Evolutionary conservation across 192 early-diverging fungal genomes (phyloP).

Genomic region (Backusella circina): DNA sequence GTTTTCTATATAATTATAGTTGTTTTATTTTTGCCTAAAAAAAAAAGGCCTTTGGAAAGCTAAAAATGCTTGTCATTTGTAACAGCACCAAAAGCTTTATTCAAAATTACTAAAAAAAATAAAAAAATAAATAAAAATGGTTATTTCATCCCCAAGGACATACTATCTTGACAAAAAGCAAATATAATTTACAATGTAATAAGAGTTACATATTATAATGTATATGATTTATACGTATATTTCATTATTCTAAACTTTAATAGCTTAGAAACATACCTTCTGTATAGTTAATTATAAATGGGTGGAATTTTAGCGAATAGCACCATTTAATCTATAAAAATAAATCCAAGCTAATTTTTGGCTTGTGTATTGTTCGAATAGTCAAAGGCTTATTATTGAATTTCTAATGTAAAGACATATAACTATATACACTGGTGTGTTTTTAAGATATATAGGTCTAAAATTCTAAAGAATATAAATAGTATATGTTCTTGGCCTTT

Average conservation of each 20-base stretch:
- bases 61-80: too few species aligned
- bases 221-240: neutral
- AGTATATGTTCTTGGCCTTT: neutral
- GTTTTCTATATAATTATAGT: too few species aligned
- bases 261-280: neutral
- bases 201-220: too few species aligned
- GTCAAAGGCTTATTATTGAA: neutral
- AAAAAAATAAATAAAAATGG: too few species aligned
- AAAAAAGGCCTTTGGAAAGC: too few species aligned
- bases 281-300: neutral
- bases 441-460: neutral
- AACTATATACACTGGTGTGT: neutral
- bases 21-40: too few species aligned
- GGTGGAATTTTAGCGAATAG: neutral
- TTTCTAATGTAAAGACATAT: neutral
- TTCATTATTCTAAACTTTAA: neutral
- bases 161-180: too few species aligned
- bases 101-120: too few species aligned
- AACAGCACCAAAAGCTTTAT: too few species aligned
- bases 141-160: too few species aligned
- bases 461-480: neutral
- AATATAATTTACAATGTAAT: too few species aligned
- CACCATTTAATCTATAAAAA: neutral
- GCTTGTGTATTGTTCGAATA: neutral
- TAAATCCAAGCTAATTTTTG: neutral